Conservation (phyloP, 352 stramenopile species). For the Phytophthora agathidicida region DNA sequence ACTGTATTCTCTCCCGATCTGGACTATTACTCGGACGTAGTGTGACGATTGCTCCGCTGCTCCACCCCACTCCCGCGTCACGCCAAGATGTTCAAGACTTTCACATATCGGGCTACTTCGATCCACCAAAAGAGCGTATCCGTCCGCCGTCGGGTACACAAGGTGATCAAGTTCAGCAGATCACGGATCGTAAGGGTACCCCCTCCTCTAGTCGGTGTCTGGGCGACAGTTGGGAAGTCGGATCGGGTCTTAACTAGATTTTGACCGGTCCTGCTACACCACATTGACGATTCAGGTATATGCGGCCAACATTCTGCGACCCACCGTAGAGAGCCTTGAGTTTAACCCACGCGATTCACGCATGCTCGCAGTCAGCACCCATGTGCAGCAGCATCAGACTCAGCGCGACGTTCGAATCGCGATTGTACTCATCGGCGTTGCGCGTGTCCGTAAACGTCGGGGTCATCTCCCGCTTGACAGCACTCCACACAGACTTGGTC, state of each 20-base stretch:
- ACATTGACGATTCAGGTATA: constrained; percentile 32
- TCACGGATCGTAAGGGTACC: too few relatives aligned
- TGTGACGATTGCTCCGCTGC: too few relatives aligned
- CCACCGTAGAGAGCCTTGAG: constrained; percentile 12
- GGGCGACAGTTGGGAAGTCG: too few relatives aligned
- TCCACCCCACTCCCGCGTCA: too few relatives aligned
- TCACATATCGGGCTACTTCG: constrained; percentile 17
- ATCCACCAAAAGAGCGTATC: too few relatives aligned
- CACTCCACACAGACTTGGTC: constrained; percentile 26
- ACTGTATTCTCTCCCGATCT: too few relatives aligned
- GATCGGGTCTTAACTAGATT: too few relatives aligned
- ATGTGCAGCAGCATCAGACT: constrained; percentile 26
- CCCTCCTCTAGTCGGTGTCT: too few relatives aligned
- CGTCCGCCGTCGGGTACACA: too few relatives aligned
- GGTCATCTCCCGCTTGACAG: constrained; percentile 19
- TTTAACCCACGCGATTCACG: constrained; percentile 4
- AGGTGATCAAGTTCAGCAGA: too few relatives aligned
- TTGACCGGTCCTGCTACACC: too few relatives aligned
- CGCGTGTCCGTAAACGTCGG: constrained; percentile 17
- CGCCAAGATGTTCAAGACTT: constrained; percentile 28
- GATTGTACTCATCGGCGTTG: constrained; percentile 19
- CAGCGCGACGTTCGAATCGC: constrained; percentile 22
- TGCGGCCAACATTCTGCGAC: constrained; percentile 21
- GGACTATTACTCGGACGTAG: too few relatives aligned
- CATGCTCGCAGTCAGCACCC: constrained; percentile 23